A percentile compares a stretch with the other conserved stretches of the same genome.
Conservation (phyloP, 257 asterid genomes). For the Solanum bulbocastanum region DNA sequence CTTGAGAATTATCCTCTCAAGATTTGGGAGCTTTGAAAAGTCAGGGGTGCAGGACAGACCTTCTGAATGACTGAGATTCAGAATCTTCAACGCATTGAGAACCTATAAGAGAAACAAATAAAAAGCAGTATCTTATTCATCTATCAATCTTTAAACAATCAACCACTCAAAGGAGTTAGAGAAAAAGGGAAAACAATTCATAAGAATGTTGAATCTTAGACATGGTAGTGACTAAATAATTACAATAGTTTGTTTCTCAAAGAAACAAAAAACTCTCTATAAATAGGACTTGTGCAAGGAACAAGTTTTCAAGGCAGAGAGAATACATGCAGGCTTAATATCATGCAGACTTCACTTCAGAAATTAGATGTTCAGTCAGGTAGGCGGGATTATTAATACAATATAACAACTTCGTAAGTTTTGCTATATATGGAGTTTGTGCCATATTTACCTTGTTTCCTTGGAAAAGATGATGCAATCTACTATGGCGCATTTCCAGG, state of each 20-base stretch:
- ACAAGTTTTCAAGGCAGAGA: background rate
- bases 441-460: background rate
- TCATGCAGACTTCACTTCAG: background rate
- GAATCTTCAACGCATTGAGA: background rate
- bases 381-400: background rate
- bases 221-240: background rate
- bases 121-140: background rate
- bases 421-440: background rate
- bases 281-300: background rate
- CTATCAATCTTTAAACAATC: background rate
- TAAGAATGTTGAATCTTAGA: background rate
- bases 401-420: background rate
- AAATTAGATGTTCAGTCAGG: background rate
- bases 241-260: background rate
- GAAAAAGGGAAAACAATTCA: background rate
- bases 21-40: conserved; percentile 4
- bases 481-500: conserved; percentile 1
- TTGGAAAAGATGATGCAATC: background rate
- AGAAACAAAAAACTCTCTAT: background rate
- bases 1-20: background rate
- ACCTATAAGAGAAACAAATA: background rate
- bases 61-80: conserved; percentile 2
- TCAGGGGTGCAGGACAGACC: background rate
- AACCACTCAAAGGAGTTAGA: background rate
- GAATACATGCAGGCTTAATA: background rate